Percentiles rank a stretch among this genome's conserved stretches.
phyloP scores from a whole-genome alignment of 306 rosid genomes.

The Betula pendula region DNA sequence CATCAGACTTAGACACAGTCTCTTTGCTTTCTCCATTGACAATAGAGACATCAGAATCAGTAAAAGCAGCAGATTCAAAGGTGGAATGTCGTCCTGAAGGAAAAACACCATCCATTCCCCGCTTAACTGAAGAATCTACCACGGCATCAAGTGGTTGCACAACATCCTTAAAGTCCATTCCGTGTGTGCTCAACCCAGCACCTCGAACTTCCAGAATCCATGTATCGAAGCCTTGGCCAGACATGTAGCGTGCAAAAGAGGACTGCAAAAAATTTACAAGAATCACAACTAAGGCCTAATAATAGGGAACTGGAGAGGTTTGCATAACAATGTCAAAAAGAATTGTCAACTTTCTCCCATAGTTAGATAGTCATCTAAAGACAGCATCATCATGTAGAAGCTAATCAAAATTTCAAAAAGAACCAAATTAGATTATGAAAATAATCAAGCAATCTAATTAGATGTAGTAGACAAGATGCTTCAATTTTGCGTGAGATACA shows the following conservation, averaged over 20 bases:
- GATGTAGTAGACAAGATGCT: background rate
- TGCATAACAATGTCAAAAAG: background rate
- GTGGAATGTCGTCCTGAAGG: conserved; percentile 11
- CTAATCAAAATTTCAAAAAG: too few species aligned
- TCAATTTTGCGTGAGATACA: background rate
- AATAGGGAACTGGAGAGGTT: background rate
- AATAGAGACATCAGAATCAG: conserved; percentile 28
- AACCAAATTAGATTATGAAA: background rate
- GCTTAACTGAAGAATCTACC: conserved; percentile 27
- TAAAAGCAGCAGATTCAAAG: conserved; percentile 24
- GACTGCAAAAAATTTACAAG: conserved; percentile 43
- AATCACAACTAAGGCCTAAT: conserved; percentile 16
- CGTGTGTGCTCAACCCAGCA: conserved; percentile 65
- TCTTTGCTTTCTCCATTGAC: conserved; percentile 20
- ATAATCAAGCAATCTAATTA: background rate
- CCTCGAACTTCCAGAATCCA: conserved; percentile 96
- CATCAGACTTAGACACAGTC: conserved; percentile 23
- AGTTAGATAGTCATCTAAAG: background rate
- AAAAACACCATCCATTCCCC: conserved; percentile 20
- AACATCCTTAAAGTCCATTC: conserved; percentile 33
- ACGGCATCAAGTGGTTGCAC: conserved; percentile 18
- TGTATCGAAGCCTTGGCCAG: conserved; percentile 81
- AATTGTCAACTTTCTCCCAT: background rate
- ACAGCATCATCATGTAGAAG: background rate
- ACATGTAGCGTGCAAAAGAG: conserved; percentile 86